phyloP scores from a whole-genome alignment of 257 asterid genomes.

The Cinchona pubescens region DNA sequence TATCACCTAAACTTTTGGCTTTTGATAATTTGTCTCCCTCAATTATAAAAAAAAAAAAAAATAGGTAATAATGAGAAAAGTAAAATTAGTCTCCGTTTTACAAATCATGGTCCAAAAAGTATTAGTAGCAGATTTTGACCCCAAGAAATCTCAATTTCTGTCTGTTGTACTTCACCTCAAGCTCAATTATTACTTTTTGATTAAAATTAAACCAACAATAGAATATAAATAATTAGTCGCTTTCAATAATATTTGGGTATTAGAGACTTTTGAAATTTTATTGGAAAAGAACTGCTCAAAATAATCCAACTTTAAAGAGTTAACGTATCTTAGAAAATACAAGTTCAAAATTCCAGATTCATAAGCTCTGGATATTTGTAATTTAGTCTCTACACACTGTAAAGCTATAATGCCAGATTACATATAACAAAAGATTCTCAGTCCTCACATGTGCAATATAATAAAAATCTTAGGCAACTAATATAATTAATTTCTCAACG shows the following conservation, averaged over 20 bases:
- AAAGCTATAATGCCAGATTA: background rate
- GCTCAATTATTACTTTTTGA: background rate
- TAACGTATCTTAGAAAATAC: too few relatives aligned
- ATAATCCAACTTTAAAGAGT: background rate
- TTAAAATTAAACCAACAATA: background rate
- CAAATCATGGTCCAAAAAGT: background rate
- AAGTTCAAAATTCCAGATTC: background rate
- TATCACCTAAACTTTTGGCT: constrained; percentile 5
- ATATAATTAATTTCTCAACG: too few relatives aligned
- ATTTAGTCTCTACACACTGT: constrained; percentile 7
- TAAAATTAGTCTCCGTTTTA: background rate
- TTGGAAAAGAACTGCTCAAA: background rate
- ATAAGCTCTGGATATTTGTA: background rate
- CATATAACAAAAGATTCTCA: background rate
- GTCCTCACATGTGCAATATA: background rate
- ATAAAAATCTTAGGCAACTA: too few relatives aligned
- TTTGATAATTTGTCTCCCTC: background rate
- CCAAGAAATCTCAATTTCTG: constrained; percentile 3
- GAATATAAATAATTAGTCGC: background rate
- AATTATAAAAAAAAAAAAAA: too few relatives aligned
- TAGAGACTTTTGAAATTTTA: background rate
- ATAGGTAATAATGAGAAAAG: background rate
- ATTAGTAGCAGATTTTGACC: constrained; percentile 1
- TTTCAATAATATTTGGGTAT: background rate
- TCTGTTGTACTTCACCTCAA: constrained; percentile 4